Base-by-base conservation (phyloP, 2,329 filamentous ascomycete species). In the Leptographium radiaticola region DNA sequence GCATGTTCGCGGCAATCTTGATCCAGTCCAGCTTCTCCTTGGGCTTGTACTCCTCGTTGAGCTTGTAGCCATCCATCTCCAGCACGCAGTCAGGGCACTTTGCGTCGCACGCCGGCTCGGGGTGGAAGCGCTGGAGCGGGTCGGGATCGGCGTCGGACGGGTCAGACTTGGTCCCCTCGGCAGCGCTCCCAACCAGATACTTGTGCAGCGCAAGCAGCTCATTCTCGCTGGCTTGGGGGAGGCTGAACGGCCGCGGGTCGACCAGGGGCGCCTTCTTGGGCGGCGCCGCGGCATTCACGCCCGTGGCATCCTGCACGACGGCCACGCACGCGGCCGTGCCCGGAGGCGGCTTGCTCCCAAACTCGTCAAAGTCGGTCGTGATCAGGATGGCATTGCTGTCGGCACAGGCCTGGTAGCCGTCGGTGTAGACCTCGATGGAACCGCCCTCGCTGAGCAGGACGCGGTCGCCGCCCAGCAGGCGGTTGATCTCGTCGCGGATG, bases 281-380 rank as follows among this genome's bases (percentile, higher is more conserved):
- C 2, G 53, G 44, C 15, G 53, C 47, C 7, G 57, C 40, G 25
- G 25, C 25, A 25, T 25, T 25, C 15, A 44, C 31, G 15, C 49
- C 33, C 13, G 40, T 30, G 2, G n/a, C 49, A 57, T 20, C 55
- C 57, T n/a, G 65, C 60, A 16, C n/a, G n/a, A 61, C 61, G 20
- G 66, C 61, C 55, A 59, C 59, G 33, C 68, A 61, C 36, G 65
- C 55, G 15, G 68, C 66, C 40, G 55, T 31, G 53, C 53, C 45
- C 6, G 54, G 38, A 6, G 53, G 45, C 8, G 57, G 58, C 58
- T 53, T 55, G 49, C 69, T 67, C 60, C 71, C 70, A 65, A 79
- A 79, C 67, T 78, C 75, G 60, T 79, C 75, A 57, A 75, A 77
- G 55, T 79, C 75, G 51, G 76, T 79, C n/a, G 74, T 73, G 61